Base-by-base conservation (phyloP, 345 rosid genomes). In the Psidium guajava region DNA sequence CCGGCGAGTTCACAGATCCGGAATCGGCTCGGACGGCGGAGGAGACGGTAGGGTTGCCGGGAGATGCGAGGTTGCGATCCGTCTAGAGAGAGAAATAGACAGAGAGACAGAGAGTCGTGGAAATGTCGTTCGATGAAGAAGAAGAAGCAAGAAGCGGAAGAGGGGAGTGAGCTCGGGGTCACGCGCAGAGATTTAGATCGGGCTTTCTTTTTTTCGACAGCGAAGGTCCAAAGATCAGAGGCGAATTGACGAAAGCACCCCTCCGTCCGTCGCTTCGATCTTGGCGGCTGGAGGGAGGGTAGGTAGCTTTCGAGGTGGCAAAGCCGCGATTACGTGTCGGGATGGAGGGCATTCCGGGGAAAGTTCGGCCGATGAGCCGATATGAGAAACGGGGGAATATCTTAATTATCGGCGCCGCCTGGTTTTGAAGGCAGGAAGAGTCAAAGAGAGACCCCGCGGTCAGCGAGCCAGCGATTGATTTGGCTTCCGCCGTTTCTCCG, bases 141-240 rank as follows among this genome's bases (percentile, higher is more conserved):
- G 75, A 28, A 64, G 44, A n/a, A n/a, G n/a, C n/a, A 32, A 3
- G 54, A 52, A 52, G 54, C 13, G 0, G 11, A 21, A 59, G 69
- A 59, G 13, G 28, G 8, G 69, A 59, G 77, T 32, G 77, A 64
- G 77, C 58, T 21, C 25, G 14, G 53, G 16, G 54, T 16, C 36
- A 5, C 44, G 44, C 77, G 44, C 11, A 55, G 59, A 84, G 86
- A 84, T 84, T 84, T 55, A 84, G 61, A 84, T 84, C 86, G 86
- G 59, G 86, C 54, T 50, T 6, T 15, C 32, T 59, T 12, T 61
- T 3, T 3, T n/a, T n/a, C n/a, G n/a, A 7, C 22, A 4, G 77
- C 20, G 3, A 20, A 80, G 86, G 82, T 21, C 86, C 84, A 11
- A 3, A 55, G 27, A 28, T 11, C 40, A 44, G 56, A 42, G 21